phyloP scores from a whole-genome alignment of 495 filamentous ascomycete species.

The Aspergillus nanangensis region DNA sequence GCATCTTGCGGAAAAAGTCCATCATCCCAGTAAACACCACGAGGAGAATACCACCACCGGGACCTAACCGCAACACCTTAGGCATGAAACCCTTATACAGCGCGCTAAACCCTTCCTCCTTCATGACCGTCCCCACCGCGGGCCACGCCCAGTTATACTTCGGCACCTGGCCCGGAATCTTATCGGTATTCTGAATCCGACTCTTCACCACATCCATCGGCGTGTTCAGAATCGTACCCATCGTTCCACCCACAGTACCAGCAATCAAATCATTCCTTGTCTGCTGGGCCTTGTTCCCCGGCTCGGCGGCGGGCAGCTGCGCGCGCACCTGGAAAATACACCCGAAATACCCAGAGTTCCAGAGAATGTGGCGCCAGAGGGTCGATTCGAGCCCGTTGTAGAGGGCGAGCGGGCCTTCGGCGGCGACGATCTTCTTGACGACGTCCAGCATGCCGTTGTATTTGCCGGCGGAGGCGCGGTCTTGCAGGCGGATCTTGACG shows the following conservation, averaged over 20 bases:
- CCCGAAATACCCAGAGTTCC: conserved; percentile 98
- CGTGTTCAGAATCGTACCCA: conserved; percentile 92
- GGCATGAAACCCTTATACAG: conserved; percentile 97
- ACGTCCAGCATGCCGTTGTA: conserved; percentile 94
- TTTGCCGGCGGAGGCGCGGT: conserved; percentile 88
- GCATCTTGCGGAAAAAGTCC: conserved; percentile 78
- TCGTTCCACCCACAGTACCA: conserved; percentile 80
- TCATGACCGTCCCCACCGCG: conserved; percentile 75
- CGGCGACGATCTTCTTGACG: conserved; percentile 74
- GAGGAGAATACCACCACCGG: conserved; percentile 85
- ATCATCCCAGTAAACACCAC: conserved; percentile 92
- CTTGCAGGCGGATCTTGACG: conserved; percentile 94
- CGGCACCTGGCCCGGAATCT: conserved; percentile 67
- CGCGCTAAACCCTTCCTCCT: conserved; percentile 87
- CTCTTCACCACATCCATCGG: conserved; percentile 98
- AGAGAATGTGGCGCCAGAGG: conserved; percentile 93
- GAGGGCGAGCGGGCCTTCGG: conserved; percentile 81
- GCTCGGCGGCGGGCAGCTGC: conserved; percentile 68
- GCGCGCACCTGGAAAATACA: conserved; percentile 94
- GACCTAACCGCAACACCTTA: conserved; percentile 86
- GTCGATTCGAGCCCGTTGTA: conserved; percentile 97
- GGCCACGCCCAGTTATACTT: conserved; percentile 99
- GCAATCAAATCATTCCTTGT: conserved; percentile 84
- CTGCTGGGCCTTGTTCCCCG: conserved; percentile 68
- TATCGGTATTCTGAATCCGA: conserved; percentile 88